Base-by-base conservation (phyloP, 805 yeast genomes). In the Wickerhamiella siamensis region DNA sequence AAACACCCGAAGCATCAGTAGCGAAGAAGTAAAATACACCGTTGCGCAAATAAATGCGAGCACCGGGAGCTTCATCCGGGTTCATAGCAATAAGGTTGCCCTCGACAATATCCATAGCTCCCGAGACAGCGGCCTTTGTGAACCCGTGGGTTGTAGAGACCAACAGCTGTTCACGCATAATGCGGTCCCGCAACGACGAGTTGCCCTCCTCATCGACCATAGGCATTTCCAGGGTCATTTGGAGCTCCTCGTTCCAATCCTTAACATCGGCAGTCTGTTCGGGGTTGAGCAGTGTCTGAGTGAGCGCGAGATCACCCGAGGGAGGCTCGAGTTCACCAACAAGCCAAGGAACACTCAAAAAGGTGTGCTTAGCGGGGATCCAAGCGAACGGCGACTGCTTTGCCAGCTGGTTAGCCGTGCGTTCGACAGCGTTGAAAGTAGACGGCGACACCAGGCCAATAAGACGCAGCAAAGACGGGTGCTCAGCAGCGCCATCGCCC, bases 191-290 rank as follows among this genome's bases (percentile, higher is more conserved):
- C 41, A 83, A 60, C 19, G 71, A 59, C 2, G 66, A 55, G 29
- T 67, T 65, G 18, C 51, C 54, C 14, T 47, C 50, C 17, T 37
- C 48, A 33, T 52, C 53, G n/a, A 36, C 40, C 17, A 49, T 47
- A 26, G 84, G 75, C 47, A 84, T 67, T 49, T 86, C 95, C 47
- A 75, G 73, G 38, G 83, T 69, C 2, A 83, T 69, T 65, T 91
- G 97, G 55, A 76, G 76, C 52, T 91, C 96, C 50, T 81, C 94
- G 58, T 86, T 86, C 82, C 93, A 87, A 53, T 88, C 95, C 53
- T 78, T 78, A 27, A 33, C n/a, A 14, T 31, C 36, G 33, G 64
- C 60, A 17, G 63, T 57, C 39, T 71, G 77, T 31, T 82, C 82
- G 48, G 72, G 71, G 34, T 61, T 52, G 39, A 65, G 65, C 47